Base-by-base conservation (phyloP, 176 grass and related monocot species). In the Oryza longistaminata region DNA sequence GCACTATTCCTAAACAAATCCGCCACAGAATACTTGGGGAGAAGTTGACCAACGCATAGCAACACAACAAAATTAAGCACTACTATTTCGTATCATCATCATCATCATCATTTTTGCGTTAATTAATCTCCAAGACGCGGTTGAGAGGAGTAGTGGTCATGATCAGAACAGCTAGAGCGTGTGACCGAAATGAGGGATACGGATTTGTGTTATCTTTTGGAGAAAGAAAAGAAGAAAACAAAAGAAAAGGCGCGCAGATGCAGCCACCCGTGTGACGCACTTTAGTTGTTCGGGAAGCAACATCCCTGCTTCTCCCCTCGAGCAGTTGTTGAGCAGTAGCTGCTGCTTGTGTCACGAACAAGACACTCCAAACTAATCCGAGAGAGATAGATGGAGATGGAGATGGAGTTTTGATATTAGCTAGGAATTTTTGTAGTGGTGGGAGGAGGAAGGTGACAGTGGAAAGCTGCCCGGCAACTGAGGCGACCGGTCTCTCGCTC, bases 21-120 rank as follows among this genome's bases (percentile, higher is more conserved):
- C 16, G 42, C 49, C 37, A 53, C 33, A 35, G 14, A 71, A 50
- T 14, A 60, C 27, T 73, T 86, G n/a, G 49, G 14, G 49, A 21
- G 44, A 90, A 86, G 79, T 82, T 90, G 67, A 90, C 79, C 79
- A 45, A 17, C 34, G 45, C 78, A 76, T 46, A 64, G 27, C 12
- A 16, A 9, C 39, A 53, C 0, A 31, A 17, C 70, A 68, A 61
- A 61, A 61, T 24, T 62, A 62, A 62, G 4, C 58, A n/a, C 2
- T 24, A 11, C 58, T 37, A 82, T 79, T 78, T 53, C 26, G 74
- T 74, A 31, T 31, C 29, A 17, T 48, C 79, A 27, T 27, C 79
- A 27, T 27, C 27, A 17, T 48, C 60, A 19, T 15, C 60, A 37
- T 75, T 2, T 6, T 0, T 22, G 33, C 5, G 8, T 52, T 64